These are phyloP conservation scores for Stevia rebaudiana DNA, from an alignment of 140 eudicot species.

Conservation along the genomic window DNA sequence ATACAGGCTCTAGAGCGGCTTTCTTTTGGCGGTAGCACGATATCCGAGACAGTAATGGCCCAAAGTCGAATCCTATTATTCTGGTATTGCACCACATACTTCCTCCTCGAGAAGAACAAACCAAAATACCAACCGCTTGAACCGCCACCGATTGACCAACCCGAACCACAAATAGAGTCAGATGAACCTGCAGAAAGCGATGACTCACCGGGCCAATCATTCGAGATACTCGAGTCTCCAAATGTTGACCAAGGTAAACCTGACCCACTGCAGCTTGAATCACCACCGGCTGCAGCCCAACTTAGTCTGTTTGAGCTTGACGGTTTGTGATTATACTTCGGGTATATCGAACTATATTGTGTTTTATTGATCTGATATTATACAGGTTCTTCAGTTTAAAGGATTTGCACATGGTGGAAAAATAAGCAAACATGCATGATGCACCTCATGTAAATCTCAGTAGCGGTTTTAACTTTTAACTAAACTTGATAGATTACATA, in stretches of 20 bases:
- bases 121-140: constrained; percentile 84
- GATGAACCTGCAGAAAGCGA: constrained; percentile 43
- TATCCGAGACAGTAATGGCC: constrained; percentile 65
- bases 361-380: constrained; percentile 60
- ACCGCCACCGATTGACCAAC: constrained; percentile 47
- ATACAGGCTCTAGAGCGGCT: constrained; percentile 82
- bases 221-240: constrained; percentile 53
- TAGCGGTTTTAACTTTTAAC: constrained; percentile 17
- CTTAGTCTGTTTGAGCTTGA: constrained; percentile 73
- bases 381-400: constrained; percentile 79
- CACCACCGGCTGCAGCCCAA: constrained; percentile 55
- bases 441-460: constrained; percentile 31
- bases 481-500: constrained; percentile 14
- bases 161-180: neutral
- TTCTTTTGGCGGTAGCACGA: constrained; percentile 65
- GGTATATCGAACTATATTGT: constrained; percentile 47
- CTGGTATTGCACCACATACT: constrained; percentile 82
- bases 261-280: constrained; percentile 44
- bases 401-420: constrained; percentile 44
- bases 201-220: constrained; percentile 44
- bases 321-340: constrained; percentile 68
- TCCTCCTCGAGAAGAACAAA: constrained; percentile 75
- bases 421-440: constrained; percentile 28
- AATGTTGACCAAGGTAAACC: constrained; percentile 70
- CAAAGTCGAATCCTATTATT: constrained; percentile 71